These are phyloP conservation scores for Calonectria hawksworthii DNA, from an alignment of 2,329 filamentous ascomycete species.

Conservation along the genomic window DNA sequence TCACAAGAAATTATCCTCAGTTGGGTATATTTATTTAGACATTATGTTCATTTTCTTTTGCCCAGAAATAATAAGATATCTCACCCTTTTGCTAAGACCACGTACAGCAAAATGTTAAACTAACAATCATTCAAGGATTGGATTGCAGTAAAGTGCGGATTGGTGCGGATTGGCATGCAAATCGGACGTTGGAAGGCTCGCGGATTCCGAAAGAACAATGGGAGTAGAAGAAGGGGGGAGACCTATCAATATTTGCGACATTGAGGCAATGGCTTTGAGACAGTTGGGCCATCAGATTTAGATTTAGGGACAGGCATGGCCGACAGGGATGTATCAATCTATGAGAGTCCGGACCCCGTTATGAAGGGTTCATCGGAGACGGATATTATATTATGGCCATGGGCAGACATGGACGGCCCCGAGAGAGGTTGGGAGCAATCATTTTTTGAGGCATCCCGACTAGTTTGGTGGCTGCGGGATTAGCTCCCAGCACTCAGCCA, in stretches of 20 bases:
- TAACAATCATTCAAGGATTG: too few species aligned
- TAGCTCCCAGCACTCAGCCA: background rate
- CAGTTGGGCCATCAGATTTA: slow-evolving; percentile 32
- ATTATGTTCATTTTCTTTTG: too few species aligned
- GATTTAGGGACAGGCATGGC: slow-evolving; percentile 8
- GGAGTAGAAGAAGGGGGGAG: background rate
- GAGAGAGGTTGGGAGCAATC: background rate
- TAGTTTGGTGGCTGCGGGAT: background rate
- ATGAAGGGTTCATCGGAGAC: background rate
- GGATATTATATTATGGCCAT: background rate
- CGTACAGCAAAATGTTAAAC: too few species aligned
- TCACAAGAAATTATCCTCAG: too few species aligned
- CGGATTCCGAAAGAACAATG: slow-evolving; percentile 4
- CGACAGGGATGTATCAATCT: slow-evolving; percentile 1
- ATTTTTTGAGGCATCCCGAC: background rate
- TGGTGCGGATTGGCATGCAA: slow-evolving; percentile 4
- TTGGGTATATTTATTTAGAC: too few species aligned
- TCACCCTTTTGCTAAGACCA: too few species aligned
- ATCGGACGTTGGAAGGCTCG: background rate
- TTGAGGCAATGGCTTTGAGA: slow-evolving; percentile 24
- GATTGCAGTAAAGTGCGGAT: background rate
- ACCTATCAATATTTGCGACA: slow-evolving; percentile 15
- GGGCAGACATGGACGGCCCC: background rate
- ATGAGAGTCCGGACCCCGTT: background rate
- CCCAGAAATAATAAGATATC: too few species aligned